Percentiles rank a stretch among this genome's conserved stretches.
Conservation (phyloP, 2,329 filamentous ascomycete species). For the Ceratocystis destructans region DNA sequence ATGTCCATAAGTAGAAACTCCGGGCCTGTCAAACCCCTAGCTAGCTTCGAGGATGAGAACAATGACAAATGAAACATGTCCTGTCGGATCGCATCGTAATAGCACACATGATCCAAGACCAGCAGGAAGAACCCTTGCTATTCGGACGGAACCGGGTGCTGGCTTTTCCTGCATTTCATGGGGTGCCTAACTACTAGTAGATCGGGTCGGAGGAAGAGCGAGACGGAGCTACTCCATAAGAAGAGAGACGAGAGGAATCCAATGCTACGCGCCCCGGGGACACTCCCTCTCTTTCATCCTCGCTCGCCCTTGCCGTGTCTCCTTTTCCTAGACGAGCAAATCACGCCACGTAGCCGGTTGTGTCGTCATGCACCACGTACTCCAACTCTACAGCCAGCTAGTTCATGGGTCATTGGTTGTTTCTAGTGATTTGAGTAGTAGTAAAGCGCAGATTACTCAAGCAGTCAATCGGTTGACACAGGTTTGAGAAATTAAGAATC, state of each 20-base stretch:
- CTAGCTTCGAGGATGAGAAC: background rate
- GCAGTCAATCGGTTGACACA: too few relatives aligned
- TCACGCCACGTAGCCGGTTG: background rate
- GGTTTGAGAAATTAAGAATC: too few relatives aligned
- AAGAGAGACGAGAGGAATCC: too few relatives aligned
- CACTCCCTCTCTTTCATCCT: background rate
- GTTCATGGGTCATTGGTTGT: too few relatives aligned
- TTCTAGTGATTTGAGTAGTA: too few relatives aligned
- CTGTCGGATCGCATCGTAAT: background rate
- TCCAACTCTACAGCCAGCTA: background rate
- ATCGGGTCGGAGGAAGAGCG: background rate
- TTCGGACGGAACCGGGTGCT: constrained; percentile 6
- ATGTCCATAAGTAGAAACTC: background rate
- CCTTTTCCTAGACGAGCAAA: background rate
- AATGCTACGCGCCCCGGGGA: too few relatives aligned
- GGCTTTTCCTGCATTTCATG: background rate
- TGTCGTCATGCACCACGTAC: background rate
- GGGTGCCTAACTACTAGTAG: background rate
- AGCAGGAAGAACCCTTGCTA: background rate
- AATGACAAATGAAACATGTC: background rate
- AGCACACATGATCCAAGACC: background rate
- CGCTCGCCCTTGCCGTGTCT: background rate
- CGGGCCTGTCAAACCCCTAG: background rate
- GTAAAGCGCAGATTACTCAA: too few relatives aligned
- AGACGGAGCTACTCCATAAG: too few relatives aligned